These are phyloP conservation scores for Trichoderma hamatum DNA, from an alignment of 2,329 filamentous ascomycete genomes.

Conservation along the genomic window DNA sequence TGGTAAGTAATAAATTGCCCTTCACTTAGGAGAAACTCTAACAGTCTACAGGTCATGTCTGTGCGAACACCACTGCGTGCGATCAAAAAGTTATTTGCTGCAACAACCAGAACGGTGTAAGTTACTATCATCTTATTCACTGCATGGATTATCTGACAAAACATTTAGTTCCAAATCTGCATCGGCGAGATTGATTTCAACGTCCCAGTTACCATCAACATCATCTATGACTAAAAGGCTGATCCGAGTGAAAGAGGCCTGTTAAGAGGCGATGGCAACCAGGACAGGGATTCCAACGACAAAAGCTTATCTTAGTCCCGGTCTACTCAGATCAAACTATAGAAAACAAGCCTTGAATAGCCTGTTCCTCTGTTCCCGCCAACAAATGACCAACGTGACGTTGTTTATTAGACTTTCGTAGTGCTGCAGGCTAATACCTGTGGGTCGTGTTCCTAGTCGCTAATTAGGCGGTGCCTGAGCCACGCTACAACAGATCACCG, in stretches of 20 bases:
- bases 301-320: not conserved
- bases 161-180: constrained; percentile 12
- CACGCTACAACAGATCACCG: not conserved
- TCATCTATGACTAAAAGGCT: not conserved
- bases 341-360: not conserved
- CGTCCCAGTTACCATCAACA: constrained; percentile 6
- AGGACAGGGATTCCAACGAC: not conserved
- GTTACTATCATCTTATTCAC: not conserved
- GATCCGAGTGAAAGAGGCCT: not conserved
- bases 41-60: not conserved
- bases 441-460: not conserved
- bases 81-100: constrained; percentile 5
- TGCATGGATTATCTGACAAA: not conserved
- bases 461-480: constrained; percentile 5
- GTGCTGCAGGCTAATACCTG: not conserved
- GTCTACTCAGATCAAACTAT: not conserved
- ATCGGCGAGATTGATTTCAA: constrained; percentile 15
- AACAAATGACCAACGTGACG: not conserved
- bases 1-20: not conserved
- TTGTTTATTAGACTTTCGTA: not conserved
- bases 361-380: not conserved
- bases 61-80: constrained; percentile 7
- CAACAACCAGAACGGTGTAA: constrained; percentile 16
- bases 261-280: not conserved
- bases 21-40: not conserved